Conservation (phyloP, 1,139 yeast species). For the Protomyces gravidus region DNA sequence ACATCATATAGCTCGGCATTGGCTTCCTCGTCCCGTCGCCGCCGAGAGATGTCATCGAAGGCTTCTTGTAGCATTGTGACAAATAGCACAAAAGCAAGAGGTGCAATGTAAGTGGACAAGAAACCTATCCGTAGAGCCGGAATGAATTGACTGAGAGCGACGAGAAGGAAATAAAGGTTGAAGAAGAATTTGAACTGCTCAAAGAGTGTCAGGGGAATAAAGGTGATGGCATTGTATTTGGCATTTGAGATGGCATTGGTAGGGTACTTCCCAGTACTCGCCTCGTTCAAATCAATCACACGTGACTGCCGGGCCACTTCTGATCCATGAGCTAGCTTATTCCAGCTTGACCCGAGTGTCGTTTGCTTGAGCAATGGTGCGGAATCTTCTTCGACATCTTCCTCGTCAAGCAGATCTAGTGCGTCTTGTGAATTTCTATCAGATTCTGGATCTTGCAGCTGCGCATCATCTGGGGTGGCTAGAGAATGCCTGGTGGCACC, state of each 20-base stretch:
- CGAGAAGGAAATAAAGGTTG: constrained; percentile 83
- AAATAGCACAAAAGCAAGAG: constrained; percentile 81
- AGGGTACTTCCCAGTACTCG: constrained; percentile 46
- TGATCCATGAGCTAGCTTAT: background rate
- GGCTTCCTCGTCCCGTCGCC: constrained; percentile 85
- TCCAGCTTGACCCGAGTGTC: background rate
- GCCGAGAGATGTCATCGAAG: constrained; percentile 82
- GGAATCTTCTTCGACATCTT: background rate
- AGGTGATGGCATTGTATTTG: constrained; percentile 82
- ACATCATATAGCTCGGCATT: constrained; percentile 79
- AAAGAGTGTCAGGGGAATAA: constrained; percentile 79
- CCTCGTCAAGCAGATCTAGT: background rate
- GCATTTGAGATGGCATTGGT: constrained; percentile 89
- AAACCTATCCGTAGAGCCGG: constrained; percentile 92
- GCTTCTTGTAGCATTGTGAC: constrained; percentile 97
- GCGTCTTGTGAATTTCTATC: background rate
- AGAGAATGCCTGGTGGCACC: too few relatives aligned
- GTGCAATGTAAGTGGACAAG: constrained; percentile 85
- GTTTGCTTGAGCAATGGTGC: background rate
- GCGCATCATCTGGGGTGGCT: too few relatives aligned
- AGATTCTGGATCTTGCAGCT: background rate
- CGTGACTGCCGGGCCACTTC: background rate
- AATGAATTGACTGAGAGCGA: constrained; percentile 89
- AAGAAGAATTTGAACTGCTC: constrained; percentile 97
- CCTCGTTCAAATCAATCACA: background rate